phyloP scores from a whole-genome alignment of 2,329 filamentous ascomycete genomes.

The Microascus cirrosus region DNA sequence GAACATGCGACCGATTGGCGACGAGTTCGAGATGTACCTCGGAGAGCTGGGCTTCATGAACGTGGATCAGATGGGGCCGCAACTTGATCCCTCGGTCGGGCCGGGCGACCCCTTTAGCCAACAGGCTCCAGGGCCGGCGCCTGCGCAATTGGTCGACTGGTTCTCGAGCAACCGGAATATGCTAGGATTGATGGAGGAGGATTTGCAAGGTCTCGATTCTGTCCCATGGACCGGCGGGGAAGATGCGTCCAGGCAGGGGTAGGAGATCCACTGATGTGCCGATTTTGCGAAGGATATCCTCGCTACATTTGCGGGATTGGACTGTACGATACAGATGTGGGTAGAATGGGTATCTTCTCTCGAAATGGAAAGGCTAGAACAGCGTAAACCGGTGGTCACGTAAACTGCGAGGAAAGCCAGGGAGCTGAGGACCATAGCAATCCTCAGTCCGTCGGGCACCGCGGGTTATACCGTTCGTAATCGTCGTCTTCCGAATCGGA shows the following conservation, averaged over 20 bases:
- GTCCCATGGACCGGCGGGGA: background rate
- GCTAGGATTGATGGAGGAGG: conserved; percentile 53
- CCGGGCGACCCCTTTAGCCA: background rate
- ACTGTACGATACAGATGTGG: background rate
- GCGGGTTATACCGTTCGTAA: conserved; percentile 57
- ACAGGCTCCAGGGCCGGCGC: background rate
- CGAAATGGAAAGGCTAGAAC: conserved; percentile 2
- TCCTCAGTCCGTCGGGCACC: conserved; percentile 46
- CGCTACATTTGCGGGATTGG: background rate
- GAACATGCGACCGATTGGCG: conserved; percentile 35
- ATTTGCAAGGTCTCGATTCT: conserved; percentile 33
- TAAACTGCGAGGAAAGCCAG: background rate
- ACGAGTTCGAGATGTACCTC: conserved; percentile 55
- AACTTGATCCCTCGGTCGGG: background rate
- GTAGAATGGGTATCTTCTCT: background rate
- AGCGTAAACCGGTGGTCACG: background rate
- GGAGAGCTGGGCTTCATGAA: conserved; percentile 52
- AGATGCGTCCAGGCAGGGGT: background rate
- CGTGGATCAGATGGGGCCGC: background rate
- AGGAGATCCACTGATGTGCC: background rate
- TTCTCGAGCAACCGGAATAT: conserved; percentile 55
- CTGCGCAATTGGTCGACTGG: conserved; percentile 49
- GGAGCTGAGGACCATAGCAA: background rate
- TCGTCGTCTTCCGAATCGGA: conserved; percentile 61
- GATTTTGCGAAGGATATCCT: background rate